Conservation (phyloP, 2,329 filamentous ascomycete species). For the Venturia asperata region DNA sequence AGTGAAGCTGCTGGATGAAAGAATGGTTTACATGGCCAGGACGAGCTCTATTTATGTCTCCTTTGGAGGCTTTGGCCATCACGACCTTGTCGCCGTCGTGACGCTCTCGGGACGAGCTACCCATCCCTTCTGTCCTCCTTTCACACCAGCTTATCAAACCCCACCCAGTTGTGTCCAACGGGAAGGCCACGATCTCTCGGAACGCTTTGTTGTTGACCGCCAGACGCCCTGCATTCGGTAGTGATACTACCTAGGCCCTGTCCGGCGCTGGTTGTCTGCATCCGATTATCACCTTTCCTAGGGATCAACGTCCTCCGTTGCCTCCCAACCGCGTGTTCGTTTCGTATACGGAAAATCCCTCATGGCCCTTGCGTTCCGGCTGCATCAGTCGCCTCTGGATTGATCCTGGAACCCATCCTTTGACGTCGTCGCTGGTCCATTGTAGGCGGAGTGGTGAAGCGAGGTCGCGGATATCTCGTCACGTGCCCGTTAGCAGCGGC, state of each 20-base stretch:
- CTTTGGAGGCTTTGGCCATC: conserved; percentile 25
- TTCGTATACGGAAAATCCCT: conserved; percentile 35
- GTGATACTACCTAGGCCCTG: conserved; percentile 39
- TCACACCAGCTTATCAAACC: conserved; percentile 35
- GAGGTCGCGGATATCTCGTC: conserved; percentile 13
- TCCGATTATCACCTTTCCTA: conserved; percentile 37
- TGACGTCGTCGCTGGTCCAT: conserved; percentile 8
- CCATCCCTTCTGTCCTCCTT: conserved; percentile 33
- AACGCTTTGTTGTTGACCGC: conserved; percentile 37
- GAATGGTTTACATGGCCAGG: conserved; percentile 21
- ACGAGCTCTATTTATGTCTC: conserved; percentile 37
- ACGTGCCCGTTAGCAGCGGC: conserved; percentile 13
- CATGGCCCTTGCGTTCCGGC: conserved; percentile 33
- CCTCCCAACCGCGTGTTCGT: conserved; percentile 39
- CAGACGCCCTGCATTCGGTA: conserved; percentile 37
- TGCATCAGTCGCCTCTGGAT: conserved; percentile 30
- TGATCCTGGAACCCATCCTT: conserved; percentile 20
- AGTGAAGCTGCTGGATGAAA: conserved; percentile 16
- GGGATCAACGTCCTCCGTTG: conserved; percentile 38
- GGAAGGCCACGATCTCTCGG: conserved; percentile 38
- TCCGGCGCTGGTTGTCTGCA: conserved; percentile 38
- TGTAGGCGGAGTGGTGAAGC: not conserved
- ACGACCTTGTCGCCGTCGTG: conserved; percentile 23
- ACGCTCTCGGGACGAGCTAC: conserved; percentile 25
- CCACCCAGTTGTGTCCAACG: conserved; percentile 38